A percentile compares a stretch with the other conserved stretches of the same genome.
Evolutionary conservation across 768 basidiomycete genomes (phyloP).

Genomic region (Lepiota brunneoincarnata): DNA sequence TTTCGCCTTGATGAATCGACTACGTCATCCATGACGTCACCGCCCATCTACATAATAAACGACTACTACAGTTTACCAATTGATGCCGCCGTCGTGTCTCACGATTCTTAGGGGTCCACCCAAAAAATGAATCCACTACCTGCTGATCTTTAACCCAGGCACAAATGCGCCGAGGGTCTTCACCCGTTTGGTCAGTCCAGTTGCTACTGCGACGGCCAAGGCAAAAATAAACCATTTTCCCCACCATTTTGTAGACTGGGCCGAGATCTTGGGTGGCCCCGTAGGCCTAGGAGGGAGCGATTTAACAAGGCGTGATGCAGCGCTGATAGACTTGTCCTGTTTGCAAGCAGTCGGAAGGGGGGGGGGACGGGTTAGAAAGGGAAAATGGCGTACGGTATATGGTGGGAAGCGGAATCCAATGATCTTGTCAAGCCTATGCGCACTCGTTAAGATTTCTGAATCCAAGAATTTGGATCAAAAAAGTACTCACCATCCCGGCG

Average conservation of each 20-base stretch:
- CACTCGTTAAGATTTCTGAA: not conserved
- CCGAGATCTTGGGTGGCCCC: conserved; percentile 31
- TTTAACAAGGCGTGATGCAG: not conserved
- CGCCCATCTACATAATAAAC: not conserved
- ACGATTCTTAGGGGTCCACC: too few species aligned
- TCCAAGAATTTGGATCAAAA: not conserved
- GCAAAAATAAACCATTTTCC: conserved; percentile 49
- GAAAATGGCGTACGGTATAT: conserved; percentile 36
- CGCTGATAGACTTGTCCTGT: not conserved
- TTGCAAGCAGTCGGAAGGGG: not conserved
- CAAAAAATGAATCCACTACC: not conserved
- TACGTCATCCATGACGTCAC: too few species aligned
- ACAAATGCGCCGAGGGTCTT: conserved; percentile 22
- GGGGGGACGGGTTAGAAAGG: not conserved
- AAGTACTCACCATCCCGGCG: conserved; percentile 50
- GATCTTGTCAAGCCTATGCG: conserved; percentile 45
- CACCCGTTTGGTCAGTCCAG: conserved; percentile 38
- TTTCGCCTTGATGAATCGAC: too few species aligned
- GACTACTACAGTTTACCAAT: too few species aligned
- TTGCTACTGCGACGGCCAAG: conserved; percentile 39
- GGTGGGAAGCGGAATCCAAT: conserved; percentile 61
- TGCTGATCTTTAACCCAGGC: not conserved
- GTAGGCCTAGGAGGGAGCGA: conserved; percentile 42
- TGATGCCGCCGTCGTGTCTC: too few species aligned
- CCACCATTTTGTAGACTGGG: conserved; percentile 29